Evolutionary conservation across 257 asterid species (phyloP), one percentile per base, ranked within the genome.

Genomic region (Cynanchum wilfordii): DNA sequence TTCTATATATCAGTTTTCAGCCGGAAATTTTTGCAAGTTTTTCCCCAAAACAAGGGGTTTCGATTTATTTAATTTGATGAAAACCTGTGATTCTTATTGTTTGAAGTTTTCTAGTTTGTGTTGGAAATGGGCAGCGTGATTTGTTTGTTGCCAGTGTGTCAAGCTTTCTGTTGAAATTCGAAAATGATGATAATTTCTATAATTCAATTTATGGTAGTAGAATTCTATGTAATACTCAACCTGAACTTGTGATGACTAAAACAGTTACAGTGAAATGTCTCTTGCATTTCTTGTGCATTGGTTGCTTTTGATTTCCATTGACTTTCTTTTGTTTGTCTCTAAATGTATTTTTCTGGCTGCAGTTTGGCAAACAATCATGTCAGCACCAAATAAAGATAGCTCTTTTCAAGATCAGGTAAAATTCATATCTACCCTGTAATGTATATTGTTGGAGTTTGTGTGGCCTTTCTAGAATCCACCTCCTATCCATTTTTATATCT

Each of bases 351-450:
- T 33, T 15, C 30, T 66, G 68, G 55, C 51, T 12, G 17, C 17
- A 71, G 68, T 27, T 5, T 22, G 33, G 33, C 5, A 54, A 54
- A 27, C n/a, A 42, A 75, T 45, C 10, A 77, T 88, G 93, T 81
- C 90, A 40, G 58, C 86, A 51, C 66, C 84, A 66, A 77, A 85
- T 71, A 87, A 82, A 65, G 89, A 82, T 62, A 85, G 69, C 57
- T 76, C 82, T 56, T 78, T 87, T 75, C 76, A 79, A 36, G 65
- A 89, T 38, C 84, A 89, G 95, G 97, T 91, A 81, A 69, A 66
- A 76, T 50, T 42, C 49, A 52, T 66, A 33, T 58, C 22, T 64
- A 64, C 24, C 3, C 7, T 8, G 16, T 15, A 19, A 42, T 19
- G 27, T 15, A 36, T 36, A 8, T 36, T 36, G 50, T 64, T 64